Evolutionary conservation across 352 stramenopile species (phyloP), one percentile per base, ranked within the genome.

Genomic region (Sclerospora graminicola): DNA sequence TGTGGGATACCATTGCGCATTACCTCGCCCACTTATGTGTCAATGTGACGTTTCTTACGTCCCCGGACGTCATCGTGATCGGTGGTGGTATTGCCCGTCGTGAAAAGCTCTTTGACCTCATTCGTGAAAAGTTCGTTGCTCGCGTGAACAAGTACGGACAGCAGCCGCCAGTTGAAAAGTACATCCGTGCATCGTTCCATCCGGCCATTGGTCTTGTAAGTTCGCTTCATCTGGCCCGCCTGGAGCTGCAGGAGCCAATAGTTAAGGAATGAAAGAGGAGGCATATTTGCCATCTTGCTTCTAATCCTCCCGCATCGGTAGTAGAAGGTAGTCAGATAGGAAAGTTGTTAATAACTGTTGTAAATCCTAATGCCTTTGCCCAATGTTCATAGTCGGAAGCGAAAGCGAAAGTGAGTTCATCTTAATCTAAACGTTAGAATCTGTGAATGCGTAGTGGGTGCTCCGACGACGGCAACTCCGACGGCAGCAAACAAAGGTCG

Each of bases 1-100:
- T 98, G 23, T 98, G 93, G 93, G 75, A 94, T 53, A 91, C 92
- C 41, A 82, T 95, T 16, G 90, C 94, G 3, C 96, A 98, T 69
- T 95, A 97, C 55, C 68, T 98, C 49, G 93, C 87, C 31, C 91
- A 95, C 63, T 61, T 98, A 14, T 98, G 94, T 66, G 79, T 85
- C 11, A 97, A 94, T 48, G 61, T 98, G 21, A 82, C 95, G 18
- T 82, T 98, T 41, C 75, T 89, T 6, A 84, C 83, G 32, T 97
- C 88, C 11, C 82, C 93, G 7, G 73, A 98, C 54, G 83, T 89
- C 31, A 98, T 98, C 57, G 89, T 98, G 5, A 84, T 98, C 33
- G 90, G 89, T 42, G 95, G 94, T 40, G 95, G 95, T 41, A 84
- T 98, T 34, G 84, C 96, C 54, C 95, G 96, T 64, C 88, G 90